These are phyloP conservation scores for Trametes maxima DNA, from an alignment of 768 basidiomycete species.

Conservation along the genomic window DNA sequence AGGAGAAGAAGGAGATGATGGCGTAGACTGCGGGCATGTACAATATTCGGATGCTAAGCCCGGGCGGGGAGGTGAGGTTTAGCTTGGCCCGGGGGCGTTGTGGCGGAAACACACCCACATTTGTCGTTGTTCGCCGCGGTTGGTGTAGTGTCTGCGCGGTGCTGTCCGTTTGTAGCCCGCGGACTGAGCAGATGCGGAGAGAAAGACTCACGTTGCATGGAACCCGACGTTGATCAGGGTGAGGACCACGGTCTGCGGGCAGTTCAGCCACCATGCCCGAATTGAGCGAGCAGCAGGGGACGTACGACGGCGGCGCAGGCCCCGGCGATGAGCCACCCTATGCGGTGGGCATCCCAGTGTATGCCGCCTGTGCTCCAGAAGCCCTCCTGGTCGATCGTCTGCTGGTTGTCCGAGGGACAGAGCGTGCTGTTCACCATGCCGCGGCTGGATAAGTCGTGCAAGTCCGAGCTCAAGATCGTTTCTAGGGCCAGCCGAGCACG, in stretches of 20 bases:
- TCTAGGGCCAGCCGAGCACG: slow-evolving; percentile 9
- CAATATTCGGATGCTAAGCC: slow-evolving; percentile 65
- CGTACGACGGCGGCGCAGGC: slow-evolving; percentile 58
- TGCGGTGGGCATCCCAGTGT: slow-evolving; percentile 64
- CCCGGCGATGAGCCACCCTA: slow-evolving; percentile 77
- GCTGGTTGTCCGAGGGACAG: slow-evolving; percentile 57
- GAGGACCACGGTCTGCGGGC: slow-evolving; percentile 58
- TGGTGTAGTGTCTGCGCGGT: slow-evolving; percentile 65
- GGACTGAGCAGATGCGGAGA: not conserved
- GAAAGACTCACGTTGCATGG: slow-evolving; percentile 61
- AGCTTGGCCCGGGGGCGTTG: not conserved
- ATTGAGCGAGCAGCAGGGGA: slow-evolving; percentile 21
- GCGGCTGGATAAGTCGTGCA: not conserved
- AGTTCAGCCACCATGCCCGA: not conserved
- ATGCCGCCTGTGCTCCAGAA: slow-evolving; percentile 61
- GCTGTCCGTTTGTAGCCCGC: not conserved
- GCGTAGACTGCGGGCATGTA: slow-evolving; percentile 87
- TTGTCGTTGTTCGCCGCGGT: slow-evolving; percentile 75
- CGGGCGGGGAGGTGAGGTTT: not conserved
- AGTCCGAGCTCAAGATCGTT: slow-evolving; percentile 1
- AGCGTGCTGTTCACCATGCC: slow-evolving; percentile 23
- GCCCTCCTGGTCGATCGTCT: slow-evolving; percentile 54
- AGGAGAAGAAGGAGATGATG: slow-evolving; percentile 83
- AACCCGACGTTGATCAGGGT: slow-evolving; percentile 55
- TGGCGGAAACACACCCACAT: slow-evolving; percentile 47